These are phyloP conservation scores for Kalmusia sp. DNA, from an alignment of 2,329 filamentous ascomycete species.

Conservation along the genomic window DNA sequence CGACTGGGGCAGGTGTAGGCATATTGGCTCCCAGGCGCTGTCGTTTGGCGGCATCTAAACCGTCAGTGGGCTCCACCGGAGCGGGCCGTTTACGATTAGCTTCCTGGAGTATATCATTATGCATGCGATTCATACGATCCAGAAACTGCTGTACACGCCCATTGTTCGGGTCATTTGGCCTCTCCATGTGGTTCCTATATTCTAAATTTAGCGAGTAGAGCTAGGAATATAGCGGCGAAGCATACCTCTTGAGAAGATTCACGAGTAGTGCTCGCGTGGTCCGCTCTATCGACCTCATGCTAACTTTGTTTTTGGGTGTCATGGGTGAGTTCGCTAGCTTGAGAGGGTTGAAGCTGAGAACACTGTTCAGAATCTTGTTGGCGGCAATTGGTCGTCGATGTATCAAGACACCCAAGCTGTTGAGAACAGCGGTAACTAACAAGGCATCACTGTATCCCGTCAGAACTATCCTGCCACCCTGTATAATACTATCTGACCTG, in stretches of 20 bases:
- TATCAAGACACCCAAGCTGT: conserved; percentile 82
- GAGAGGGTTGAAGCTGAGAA: conserved; percentile 91
- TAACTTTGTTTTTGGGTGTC: conserved; percentile 79
- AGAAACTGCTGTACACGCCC: conserved; percentile 86
- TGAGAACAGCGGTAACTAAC: conserved; percentile 88
- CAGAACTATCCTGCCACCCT: conserved; percentile 24
- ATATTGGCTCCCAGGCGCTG: conserved; percentile 70
- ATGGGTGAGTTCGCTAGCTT: conserved; percentile 79
- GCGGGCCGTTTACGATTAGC: conserved; percentile 77
- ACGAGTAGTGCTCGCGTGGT: conserved; percentile 84
- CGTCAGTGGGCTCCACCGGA: conserved; percentile 73
- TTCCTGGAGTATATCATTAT: conserved; percentile 82
- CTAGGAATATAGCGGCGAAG: conserved; percentile 8
- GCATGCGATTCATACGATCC: conserved; percentile 79
- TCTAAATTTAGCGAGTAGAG: conserved; percentile 9
- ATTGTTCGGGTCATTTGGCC: conserved; percentile 74
- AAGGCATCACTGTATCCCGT: conserved; percentile 74
- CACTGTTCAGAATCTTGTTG: conserved; percentile 82
- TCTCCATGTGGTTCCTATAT: conserved; percentile 62
- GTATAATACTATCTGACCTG: conserved; percentile 64
- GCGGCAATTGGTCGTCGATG: conserved; percentile 81
- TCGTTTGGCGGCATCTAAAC: conserved; percentile 79
- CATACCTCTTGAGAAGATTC: conserved; percentile 80
- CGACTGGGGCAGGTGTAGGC: conserved; percentile 52
- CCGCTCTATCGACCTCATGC: conserved; percentile 93